These are phyloP conservation scores for Moesziomyces sp. DNA, from an alignment of 1,284 basidiomycete species.

Conservation along the genomic window DNA sequence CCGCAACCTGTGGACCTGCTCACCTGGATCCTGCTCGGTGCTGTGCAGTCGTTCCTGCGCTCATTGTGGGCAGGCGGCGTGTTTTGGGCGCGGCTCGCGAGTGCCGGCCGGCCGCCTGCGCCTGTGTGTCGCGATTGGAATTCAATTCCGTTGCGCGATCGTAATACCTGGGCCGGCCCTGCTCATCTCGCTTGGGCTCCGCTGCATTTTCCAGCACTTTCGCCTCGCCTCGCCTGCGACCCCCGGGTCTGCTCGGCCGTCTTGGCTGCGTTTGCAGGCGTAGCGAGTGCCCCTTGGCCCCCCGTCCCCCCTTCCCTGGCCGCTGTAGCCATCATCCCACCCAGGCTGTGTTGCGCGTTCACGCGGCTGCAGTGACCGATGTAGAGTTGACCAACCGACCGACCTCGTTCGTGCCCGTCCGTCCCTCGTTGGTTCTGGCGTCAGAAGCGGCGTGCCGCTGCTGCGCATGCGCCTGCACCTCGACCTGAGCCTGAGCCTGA, in stretches of 20 bases:
- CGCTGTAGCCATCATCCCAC: neutral
- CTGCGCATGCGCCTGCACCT: neutral
- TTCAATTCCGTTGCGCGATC: constrained; percentile 4
- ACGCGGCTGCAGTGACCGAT: neutral
- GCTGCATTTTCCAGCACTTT: constrained; percentile 23
- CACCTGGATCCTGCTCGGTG: too few species aligned
- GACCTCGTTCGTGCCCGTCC: neutral
- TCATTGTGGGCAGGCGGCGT: neutral
- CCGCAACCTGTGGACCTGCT: too few species aligned
- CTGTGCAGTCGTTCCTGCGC: too few species aligned
- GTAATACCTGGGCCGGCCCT: constrained; percentile 10
- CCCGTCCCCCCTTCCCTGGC: neutral
- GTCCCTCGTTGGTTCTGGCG: neutral
- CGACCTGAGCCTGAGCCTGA: neutral
- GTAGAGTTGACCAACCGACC: neutral
- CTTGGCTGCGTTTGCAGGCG: neutral
- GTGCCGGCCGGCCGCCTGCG: neutral
- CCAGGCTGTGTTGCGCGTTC: neutral
- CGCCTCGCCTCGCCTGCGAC: neutral
- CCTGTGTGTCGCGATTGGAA: neutral
- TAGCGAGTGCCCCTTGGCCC: too few species aligned
- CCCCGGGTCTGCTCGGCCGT: constrained; percentile 1
- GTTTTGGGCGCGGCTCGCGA: neutral
- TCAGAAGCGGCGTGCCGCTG: neutral
- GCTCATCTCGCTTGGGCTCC: constrained; percentile 20